Evolutionary conservation across 345 rosid species (phyloP).

Genomic region (Mallotus nudiflorus): DNA sequence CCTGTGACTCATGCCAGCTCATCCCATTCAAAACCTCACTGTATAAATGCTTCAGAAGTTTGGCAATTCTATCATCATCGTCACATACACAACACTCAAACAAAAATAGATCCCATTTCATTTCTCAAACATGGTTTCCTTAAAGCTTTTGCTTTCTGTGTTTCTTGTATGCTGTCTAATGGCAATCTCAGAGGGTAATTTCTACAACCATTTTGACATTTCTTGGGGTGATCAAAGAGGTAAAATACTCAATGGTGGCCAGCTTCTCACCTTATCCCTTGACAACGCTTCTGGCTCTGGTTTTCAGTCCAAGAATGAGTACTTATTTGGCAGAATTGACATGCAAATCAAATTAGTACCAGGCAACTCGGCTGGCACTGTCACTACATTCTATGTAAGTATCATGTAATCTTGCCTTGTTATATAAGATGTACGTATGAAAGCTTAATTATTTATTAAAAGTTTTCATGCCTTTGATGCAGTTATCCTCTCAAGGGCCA

Average conservation of each 20-base stretch:
- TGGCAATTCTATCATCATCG: too few relatives aligned
- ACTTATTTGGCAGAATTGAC: slow-evolving; percentile 59
- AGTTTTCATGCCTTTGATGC: neutral
- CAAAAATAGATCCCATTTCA: too few relatives aligned
- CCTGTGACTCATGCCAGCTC: too few relatives aligned
- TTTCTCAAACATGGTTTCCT: neutral
- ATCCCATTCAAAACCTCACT: too few relatives aligned
- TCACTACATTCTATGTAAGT: slow-evolving; percentile 68
- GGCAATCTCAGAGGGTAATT: slow-evolving; percentile 29
- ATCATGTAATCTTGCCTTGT: too few relatives aligned
- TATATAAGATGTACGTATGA: too few relatives aligned
- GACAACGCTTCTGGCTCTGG: slow-evolving; percentile 72
- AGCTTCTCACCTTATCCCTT: slow-evolving; percentile 52
- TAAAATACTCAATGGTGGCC: slow-evolving; percentile 44
- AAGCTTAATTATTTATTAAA: too few relatives aligned
- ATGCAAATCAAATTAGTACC: slow-evolving; percentile 69
- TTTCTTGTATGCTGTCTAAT: neutral
- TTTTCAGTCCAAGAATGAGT: slow-evolving; percentile 59
- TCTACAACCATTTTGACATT: slow-evolving; percentile 51
- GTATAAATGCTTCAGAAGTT: too few relatives aligned
- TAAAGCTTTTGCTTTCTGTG: neutral
- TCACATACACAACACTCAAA: too few relatives aligned
- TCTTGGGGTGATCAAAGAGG: slow-evolving; percentile 62
- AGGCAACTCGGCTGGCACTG: slow-evolving; percentile 86
- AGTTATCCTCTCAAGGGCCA: slow-evolving; percentile 58